A percentile compares a stretch with the other conserved stretches of the same genome.
Evolutionary conservation across 345 rosid species (phyloP).

Genomic region (Raphanus raphanistrum): DNA sequence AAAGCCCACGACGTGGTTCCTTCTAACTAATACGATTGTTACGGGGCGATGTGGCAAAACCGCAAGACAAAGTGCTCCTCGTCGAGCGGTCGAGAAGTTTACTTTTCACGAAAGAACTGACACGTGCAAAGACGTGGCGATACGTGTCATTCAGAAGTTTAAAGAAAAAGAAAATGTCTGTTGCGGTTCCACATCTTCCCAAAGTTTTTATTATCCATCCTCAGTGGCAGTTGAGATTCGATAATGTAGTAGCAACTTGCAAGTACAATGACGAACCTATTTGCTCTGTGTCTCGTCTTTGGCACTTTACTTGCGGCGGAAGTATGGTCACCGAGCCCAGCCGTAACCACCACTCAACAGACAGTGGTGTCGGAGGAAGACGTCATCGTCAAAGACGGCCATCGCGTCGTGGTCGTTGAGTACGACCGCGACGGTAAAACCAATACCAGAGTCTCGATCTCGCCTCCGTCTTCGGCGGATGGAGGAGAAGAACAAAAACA

Average conservation of each 20-base stretch:
- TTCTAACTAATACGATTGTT: neutral
- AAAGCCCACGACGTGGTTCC: neutral
- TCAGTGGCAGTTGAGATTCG: conserved; percentile 29
- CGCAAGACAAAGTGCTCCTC: neutral
- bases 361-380: conserved; percentile 28
- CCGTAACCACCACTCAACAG: neutral
- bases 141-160: conserved; percentile 21
- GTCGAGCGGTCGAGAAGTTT: neutral
- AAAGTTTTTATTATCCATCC: conserved; percentile 14
- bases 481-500: conserved; percentile 4
- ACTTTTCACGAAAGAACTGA: neutral
- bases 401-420: conserved; percentile 64
- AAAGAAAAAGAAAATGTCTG: neutral
- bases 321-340: conserved; percentile 55
- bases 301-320: conserved; percentile 57
- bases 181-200: conserved; percentile 4
- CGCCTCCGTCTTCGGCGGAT: conserved; percentile 39
- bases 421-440: conserved; percentile 58
- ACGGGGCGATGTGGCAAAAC: conserved; percentile 15
- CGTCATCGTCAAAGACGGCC: conserved; percentile 68
- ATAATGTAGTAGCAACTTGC: neutral
- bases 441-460: conserved; percentile 62
- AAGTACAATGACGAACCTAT: conserved; percentile 49
- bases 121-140: conserved; percentile 36
- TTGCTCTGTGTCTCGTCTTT: conserved; percentile 54